These are phyloP conservation scores for Cucurbita ficifolia DNA, from an alignment of 306 rosid genomes.

Conservation along the genomic window DNA sequence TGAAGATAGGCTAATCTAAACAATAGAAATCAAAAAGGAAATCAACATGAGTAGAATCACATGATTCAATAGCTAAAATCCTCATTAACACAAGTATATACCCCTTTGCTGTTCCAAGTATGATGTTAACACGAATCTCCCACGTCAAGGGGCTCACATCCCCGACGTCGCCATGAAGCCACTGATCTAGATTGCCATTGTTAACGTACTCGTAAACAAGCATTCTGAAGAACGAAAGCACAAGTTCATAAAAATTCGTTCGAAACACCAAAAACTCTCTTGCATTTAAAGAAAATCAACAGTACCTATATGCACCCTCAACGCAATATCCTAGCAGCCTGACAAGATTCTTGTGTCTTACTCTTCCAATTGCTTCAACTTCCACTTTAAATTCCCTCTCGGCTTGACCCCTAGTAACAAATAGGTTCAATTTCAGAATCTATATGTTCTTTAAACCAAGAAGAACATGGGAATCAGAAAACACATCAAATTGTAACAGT, in stretches of 20 bases:
- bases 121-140: constrained; percentile 75
- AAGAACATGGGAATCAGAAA: not conserved
- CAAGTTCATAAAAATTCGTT: constrained; percentile 8
- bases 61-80: not conserved
- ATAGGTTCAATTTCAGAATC: not conserved
- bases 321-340: constrained; percentile 96
- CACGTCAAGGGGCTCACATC: constrained; percentile 75
- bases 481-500: not conserved
- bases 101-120: constrained; percentile 95
- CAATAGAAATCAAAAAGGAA: not conserved
- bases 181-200: constrained; percentile 89
- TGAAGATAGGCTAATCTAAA: constrained; percentile 94
- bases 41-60: not conserved
- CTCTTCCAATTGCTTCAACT: constrained; percentile 94
- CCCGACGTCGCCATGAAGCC: constrained; percentile 96
- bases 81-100: constrained; percentile 8
- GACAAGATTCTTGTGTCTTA: constrained; percentile 94
- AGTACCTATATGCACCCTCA: constrained; percentile 94
- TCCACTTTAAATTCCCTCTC: constrained; percentile 91
- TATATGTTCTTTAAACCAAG: constrained; percentile 2
- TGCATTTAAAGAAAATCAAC: not conserved
- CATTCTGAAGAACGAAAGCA: constrained; percentile 47
- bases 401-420: constrained; percentile 74
- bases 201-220: constrained; percentile 91
- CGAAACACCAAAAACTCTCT: not conserved